These are phyloP conservation scores for Thinopyrum elongatum DNA, from an alignment of 176 grass and related monocot species.

Conservation along the genomic window DNA sequence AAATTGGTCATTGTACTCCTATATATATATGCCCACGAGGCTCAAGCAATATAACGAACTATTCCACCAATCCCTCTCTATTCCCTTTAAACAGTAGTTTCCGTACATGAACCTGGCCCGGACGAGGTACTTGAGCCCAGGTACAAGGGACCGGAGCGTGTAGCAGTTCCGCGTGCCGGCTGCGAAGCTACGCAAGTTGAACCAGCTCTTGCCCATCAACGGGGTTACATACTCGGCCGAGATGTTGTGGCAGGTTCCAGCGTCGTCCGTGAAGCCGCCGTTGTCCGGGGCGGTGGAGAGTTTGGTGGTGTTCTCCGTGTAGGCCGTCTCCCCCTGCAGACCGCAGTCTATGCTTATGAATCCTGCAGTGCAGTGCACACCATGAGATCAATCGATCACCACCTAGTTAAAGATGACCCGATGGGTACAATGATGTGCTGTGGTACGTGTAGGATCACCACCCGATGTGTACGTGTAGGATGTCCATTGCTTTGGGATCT, in stretches of 20 bases:
- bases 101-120: constrained; percentile 52
- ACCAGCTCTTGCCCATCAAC: not conserved
- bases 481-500: too few relatives aligned
- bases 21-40: too few relatives aligned
- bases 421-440: not conserved
- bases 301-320: constrained; percentile 9
- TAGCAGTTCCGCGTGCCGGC: constrained; percentile 48
- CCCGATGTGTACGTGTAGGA: too few relatives aligned
- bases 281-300: not conserved
- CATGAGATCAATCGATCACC: not conserved
- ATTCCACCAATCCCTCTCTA: too few relatives aligned
- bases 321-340: constrained; percentile 24
- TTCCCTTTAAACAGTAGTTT: too few relatives aligned
- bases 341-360: constrained; percentile 74
- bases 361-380: constrained; percentile 22
- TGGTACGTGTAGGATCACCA: too few relatives aligned
- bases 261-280: constrained; percentile 31
- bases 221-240: not conserved
- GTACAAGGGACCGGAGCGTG: constrained; percentile 33
- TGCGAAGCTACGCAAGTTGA: constrained; percentile 52
- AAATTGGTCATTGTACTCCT: too few relatives aligned
- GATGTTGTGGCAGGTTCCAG: constrained; percentile 41
- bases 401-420: not conserved
- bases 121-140: constrained; percentile 42
- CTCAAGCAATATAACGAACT: too few relatives aligned